Base-by-base conservation (phyloP, 805 yeast species). In the Jamesozyma jinghongensis region DNA sequence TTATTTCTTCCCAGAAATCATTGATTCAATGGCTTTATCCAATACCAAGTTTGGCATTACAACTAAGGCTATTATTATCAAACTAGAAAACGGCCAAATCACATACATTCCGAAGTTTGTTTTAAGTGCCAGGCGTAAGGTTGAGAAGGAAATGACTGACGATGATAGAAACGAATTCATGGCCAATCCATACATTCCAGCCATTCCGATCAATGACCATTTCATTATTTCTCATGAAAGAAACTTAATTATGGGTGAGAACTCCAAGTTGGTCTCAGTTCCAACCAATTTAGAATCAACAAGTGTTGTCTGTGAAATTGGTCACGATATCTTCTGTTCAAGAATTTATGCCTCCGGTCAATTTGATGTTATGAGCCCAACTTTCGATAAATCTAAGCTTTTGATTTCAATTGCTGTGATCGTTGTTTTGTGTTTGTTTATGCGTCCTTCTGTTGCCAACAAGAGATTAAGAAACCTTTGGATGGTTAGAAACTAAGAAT, bases 241-340 rank as follows among this genome's bases (percentile, higher is more conserved):
- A 46, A 58, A 60, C n/a, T 53, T 78, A 3, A 19, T 69, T 4
- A 40, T 54, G 38, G 59, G 56, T 27, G 48, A 49, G 3, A 45
- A 51, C 5, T 49, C 67, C 3, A 48, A 55, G 2, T 48, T 79
- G 6, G 51, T 69, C 3, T 67, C 81, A 0, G 54, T 67, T 3
- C 69, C 83, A 2, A 83, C 97, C 0, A 70, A 74, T 31, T 66
- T 87, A 38, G 97, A 90, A 62, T 84, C 95, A 2, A 87, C 97
- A 0, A 69, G 81, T 14, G 69, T 85, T 16, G 73, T 84, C 0
- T 79, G 92, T 45, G 68, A 73, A 29, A 63, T 77, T 34, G 85
- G 81, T 16, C 61, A 69, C n/a, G 94, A 85, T 55, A 58, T 82
- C 5, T 88, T 84, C 64, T 84, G 88, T 54, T 80, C 94, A 0